Evolutionary conservation across 257 asterid species (phyloP), one percentile per base, ranked within the genome.

Genomic region (Scutellaria minor): DNA sequence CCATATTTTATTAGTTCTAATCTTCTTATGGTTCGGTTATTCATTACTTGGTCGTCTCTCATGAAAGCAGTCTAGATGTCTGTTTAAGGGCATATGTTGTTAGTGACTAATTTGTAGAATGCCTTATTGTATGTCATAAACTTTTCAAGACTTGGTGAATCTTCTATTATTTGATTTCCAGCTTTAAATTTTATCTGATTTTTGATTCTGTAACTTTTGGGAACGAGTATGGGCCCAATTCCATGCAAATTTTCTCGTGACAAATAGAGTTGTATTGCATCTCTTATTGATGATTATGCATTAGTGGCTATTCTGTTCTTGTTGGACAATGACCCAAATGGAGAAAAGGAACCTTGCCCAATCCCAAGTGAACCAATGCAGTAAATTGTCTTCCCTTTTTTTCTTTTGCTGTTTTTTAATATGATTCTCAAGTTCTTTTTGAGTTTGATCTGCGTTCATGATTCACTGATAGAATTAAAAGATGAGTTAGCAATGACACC

Each of bases 161-260:
- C 20, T 52, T 67, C 54, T 45, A 42, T 41, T 56, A 31, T 63
- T 20, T 3, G 66, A 22, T 27, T 75, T 55, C 53, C 47, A 22
- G 14, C 40, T 63, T 20, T 35, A 15, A n/a, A 9, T 64, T 20
- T 6, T 57, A 31, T 42, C 41, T 62, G 56, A 35, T 54, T 11
- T 14, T 53, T 31, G 52, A 51, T 7, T 54, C 46, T 55, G 58
- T 41, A 54, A 57, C 70, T 46, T 65, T 56, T 65, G 45, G 70
- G 11, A 45, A 45, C 20, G 40, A 1, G 58, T 47, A 24, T 46
- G 27, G 2, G 39, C 66, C 46, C 53, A 15, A 47, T 10, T 22
- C 45, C 44, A 55, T 69, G 15, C 44, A 60, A 55, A 11, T 40
- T 69, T 40, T n/a, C 62, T 39, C 31, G 39, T 51, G 42, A 37